phyloP scores from a whole-genome alignment of 1,284 basidiomycete genomes.

The Sporisorium exsertum region DNA sequence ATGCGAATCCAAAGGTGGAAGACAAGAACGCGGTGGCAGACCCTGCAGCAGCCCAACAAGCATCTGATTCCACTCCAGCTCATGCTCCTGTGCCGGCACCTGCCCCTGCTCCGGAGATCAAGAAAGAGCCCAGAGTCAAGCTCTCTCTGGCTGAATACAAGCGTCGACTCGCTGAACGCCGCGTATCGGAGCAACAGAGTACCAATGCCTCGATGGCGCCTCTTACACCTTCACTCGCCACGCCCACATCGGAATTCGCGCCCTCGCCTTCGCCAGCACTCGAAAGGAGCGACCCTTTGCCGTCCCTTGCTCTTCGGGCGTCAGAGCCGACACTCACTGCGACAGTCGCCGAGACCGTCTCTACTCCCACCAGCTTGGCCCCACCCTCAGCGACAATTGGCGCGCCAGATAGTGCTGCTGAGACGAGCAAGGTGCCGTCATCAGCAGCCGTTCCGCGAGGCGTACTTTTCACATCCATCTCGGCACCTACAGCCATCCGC shows the following conservation, averaged over 20 bases:
- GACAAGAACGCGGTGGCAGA: not conserved
- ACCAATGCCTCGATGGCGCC: slow-evolving; percentile 13
- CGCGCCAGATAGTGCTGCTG: slow-evolving; percentile 11
- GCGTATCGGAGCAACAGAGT: slow-evolving; percentile 48
- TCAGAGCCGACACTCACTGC: slow-evolving; percentile 20
- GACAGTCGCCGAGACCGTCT: not conserved
- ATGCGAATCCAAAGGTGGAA: not conserved
- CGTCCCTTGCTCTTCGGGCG: not conserved
- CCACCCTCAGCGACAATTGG: slow-evolving; percentile 3
- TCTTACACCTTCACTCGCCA: slow-evolving; percentile 18
- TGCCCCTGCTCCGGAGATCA: slow-evolving; percentile 30
- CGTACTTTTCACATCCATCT: slow-evolving; percentile 47
- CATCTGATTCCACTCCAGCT: not conserved
- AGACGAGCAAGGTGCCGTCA: slow-evolving; percentile 14
- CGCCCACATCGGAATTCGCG: slow-evolving; percentile 24
- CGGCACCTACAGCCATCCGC: slow-evolving; percentile 53
- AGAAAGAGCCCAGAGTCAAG: slow-evolving; percentile 59
- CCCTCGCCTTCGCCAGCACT: slow-evolving; percentile 31
- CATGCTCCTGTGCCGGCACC: slow-evolving; percentile 13
- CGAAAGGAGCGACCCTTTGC: slow-evolving; percentile 24
- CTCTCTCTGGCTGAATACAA: slow-evolving; percentile 68
- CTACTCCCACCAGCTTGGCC: slow-evolving; percentile 11
- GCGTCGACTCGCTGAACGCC: slow-evolving; percentile 61
- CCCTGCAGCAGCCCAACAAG: not conserved
- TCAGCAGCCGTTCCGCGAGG: slow-evolving; percentile 23